These are phyloP conservation scores for Orobanche coerulescens DNA, from an alignment of 257 asterid genomes.

Conservation along the genomic window DNA sequence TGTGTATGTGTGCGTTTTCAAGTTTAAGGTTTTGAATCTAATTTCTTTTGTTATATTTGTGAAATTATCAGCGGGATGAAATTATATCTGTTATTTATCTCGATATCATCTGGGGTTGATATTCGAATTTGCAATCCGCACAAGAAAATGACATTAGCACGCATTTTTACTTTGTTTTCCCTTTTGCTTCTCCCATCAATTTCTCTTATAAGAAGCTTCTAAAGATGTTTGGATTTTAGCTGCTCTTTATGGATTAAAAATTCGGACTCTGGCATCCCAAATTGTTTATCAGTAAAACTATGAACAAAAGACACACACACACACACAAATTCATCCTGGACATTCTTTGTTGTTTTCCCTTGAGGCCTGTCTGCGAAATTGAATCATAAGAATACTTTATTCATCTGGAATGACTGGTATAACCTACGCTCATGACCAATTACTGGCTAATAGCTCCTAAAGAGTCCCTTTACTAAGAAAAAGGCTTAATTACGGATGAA, in stretches of 20 bases:
- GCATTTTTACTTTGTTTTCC: background rate
- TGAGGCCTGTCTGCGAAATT: background rate
- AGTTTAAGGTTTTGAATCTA: conserved; percentile 3
- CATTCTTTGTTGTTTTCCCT: background rate
- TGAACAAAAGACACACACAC: background rate
- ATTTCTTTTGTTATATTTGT: background rate
- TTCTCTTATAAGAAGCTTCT: background rate
- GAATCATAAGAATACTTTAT: background rate
- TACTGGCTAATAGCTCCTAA: background rate
- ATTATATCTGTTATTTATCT: no score
- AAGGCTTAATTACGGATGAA: background rate
- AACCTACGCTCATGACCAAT: background rate
- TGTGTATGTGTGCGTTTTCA: background rate
- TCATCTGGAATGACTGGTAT: background rate
- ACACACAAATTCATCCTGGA: conserved; percentile 2
- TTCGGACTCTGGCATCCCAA: no score
- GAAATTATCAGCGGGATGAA: background rate
- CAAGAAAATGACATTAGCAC: background rate
- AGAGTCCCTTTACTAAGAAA: background rate
- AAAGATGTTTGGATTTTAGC: background rate
- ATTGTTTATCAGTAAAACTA: no score
- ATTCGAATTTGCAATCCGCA: conserved; percentile 3
- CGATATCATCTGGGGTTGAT: background rate
- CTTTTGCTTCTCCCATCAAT: background rate
- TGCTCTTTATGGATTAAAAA: no score